Conservation (phyloP, 441 rosid species). For the Aleurites moluccanus region DNA sequence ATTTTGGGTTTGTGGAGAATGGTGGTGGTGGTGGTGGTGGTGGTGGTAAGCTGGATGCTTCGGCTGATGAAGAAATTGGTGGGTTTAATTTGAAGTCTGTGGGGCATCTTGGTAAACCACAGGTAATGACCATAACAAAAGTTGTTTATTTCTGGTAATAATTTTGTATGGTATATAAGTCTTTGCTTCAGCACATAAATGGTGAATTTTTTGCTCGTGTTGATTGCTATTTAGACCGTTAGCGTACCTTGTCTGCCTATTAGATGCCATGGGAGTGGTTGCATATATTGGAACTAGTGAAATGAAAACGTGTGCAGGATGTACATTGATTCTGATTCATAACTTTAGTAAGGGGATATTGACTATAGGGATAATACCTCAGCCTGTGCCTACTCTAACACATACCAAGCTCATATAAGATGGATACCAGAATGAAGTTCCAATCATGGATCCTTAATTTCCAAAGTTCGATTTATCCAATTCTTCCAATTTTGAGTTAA, state of each 20-base stretch:
- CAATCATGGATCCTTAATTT: background rate
- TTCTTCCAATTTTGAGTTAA: background rate
- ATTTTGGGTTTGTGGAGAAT: constrained; percentile 41
- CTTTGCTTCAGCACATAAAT: background rate
- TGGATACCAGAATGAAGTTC: background rate
- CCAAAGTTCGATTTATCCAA: background rate
- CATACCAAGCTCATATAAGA: background rate
- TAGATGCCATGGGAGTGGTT: background rate
- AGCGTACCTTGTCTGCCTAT: background rate
- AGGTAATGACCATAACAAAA: constrained; percentile 40
- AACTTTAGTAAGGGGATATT: background rate
- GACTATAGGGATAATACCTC: background rate
- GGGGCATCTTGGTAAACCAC: constrained; percentile 59
- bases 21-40: constrained; percentile 2
- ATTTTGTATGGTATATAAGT: background rate
- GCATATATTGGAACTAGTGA: background rate
- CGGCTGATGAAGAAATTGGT: constrained; percentile 45
- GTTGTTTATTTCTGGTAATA: background rate
- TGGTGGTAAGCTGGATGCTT: constrained; percentile 12
- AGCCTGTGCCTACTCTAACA: background rate
- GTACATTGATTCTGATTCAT: background rate
- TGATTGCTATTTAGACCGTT: background rate
- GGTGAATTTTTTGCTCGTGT: background rate
- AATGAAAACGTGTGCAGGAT: background rate
- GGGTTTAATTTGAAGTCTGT: constrained; percentile 52